A percentile compares a stretch with the other conserved stretches of the same genome.
Evolutionary conservation across 169 alveolate species (phyloP).

Genomic region (Fabrea salina): DNA sequence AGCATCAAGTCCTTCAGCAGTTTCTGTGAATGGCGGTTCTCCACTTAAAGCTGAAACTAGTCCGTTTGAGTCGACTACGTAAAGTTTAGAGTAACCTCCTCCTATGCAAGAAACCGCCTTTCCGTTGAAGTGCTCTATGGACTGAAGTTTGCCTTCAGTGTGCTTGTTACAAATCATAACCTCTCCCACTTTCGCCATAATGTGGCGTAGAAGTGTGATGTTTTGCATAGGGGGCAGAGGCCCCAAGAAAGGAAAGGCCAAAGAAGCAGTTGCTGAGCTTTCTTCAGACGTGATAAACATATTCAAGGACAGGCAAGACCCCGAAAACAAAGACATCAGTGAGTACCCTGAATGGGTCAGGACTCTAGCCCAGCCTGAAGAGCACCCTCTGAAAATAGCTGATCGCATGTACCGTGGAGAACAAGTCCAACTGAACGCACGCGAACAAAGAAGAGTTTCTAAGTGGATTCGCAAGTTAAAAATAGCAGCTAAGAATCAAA

Average conservation of each 20-base stretch:
- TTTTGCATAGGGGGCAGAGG: no score
- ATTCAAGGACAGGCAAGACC: slow-evolving; percentile 2
- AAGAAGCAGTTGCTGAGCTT: not conserved
- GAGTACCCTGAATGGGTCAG: slow-evolving; percentile 26
- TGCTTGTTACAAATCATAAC: not conserved
- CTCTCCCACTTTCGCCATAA: slow-evolving; percentile 27
- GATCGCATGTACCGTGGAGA: not conserved
- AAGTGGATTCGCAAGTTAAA: not conserved
- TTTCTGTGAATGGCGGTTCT: not conserved
- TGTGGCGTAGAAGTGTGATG: no score
- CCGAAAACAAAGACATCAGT: not conserved
- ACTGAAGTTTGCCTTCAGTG: not conserved
- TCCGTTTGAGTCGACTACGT: slow-evolving; percentile 1
- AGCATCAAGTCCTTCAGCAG: not conserved
- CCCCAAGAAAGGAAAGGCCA: slow-evolving; percentile 11
- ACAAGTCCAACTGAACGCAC: not conserved
- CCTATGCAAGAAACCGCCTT: not conserved
- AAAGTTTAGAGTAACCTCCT: slow-evolving; percentile 15
- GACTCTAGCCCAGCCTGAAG: not conserved
- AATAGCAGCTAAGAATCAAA: not conserved
- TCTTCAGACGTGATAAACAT: slow-evolving; percentile 15
- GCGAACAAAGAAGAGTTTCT: not conserved
- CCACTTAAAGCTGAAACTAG: not conserved
- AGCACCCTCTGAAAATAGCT: not conserved
- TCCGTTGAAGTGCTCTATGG: not conserved